Conservation (phyloP, 495 filamentous ascomycete genomes). For the Hypoxylon lienhwacheense region DNA sequence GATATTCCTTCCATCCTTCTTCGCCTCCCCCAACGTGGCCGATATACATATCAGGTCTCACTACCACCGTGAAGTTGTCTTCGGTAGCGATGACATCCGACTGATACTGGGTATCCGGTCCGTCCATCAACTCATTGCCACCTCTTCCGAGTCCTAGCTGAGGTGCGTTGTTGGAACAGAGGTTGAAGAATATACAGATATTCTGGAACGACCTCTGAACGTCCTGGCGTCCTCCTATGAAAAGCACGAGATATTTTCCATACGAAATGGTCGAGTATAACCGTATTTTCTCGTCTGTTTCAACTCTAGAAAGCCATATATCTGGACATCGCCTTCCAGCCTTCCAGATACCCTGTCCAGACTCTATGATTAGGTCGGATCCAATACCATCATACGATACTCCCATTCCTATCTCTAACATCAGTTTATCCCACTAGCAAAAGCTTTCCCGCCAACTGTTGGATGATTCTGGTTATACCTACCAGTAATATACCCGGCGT, state of each 20-base stretch:
- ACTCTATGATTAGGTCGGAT: slow-evolving; percentile 29
- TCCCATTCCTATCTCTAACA: slow-evolving; percentile 32
- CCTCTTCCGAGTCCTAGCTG: background rate
- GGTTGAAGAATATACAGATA: slow-evolving; percentile 11
- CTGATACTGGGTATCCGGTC: slow-evolving; percentile 3
- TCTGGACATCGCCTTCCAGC: slow-evolving; percentile 35
- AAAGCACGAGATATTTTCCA: slow-evolving; percentile 25
- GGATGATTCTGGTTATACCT: slow-evolving; percentile 4
- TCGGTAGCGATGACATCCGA: slow-evolving; percentile 14
- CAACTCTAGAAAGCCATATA: slow-evolving; percentile 7
- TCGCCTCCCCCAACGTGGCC: slow-evolving; percentile 28
- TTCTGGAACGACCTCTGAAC: slow-evolving; percentile 7
- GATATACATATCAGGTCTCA: slow-evolving; percentile 38
- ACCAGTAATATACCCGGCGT: slow-evolving; percentile 39
- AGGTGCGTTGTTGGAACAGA: background rate
- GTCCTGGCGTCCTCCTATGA: slow-evolving; percentile 6
- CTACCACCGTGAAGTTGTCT: slow-evolving; percentile 24
- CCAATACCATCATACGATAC: slow-evolving; percentile 33
- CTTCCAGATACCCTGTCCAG: slow-evolving; percentile 30
- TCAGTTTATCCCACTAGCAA: background rate
- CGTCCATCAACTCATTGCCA: background rate
- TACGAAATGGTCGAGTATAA: slow-evolving; percentile 28
- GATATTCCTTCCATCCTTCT: slow-evolving; percentile 26
- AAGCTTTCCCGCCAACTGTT: too few relatives aligned
- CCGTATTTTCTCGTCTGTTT: background rate